Base-by-base conservation (phyloP, 192 early-diverging fungal species). In the Glomus cerebriforme region DNA sequence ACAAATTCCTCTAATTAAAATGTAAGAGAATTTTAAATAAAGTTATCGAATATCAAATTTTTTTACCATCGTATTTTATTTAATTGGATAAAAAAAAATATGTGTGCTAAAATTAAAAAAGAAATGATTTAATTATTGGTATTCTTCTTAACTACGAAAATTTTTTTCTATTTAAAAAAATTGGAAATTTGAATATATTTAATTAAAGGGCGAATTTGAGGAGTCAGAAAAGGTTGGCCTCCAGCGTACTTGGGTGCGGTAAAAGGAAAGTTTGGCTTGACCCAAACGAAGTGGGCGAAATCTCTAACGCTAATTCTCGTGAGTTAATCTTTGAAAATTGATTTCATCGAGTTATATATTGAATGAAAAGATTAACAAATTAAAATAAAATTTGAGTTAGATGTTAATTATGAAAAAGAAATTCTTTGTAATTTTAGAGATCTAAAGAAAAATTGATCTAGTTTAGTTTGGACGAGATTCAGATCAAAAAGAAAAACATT, bases 201-300 rank as follows among this genome's bases (percentile, higher is more conserved):
- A 47, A 32, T 43, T 45, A 45, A 78, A 93, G 91, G 92, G 86
- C 90, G 82, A 92, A 91, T 86, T 90, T 93, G 81, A 85, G 86
- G 78, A 90, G 88, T 82, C 97, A 99, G 91, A 99, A 99, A 91
- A 92, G 96, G 79, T 91, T 99, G 81, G 97, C 97, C 75, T 93
- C 97, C 81, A 93, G 94, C 87, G 95, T 99, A 85, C 92, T 99
- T 84, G 95, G 95, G 87, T 98, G 96, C 88, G 97, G 97, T 84
- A 73, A 99, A 92, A 90, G 97, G 85, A 99, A 99, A 92, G 90
- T 99, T 84, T 99, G 97, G 97, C 88, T 99, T 71, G 97, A 99
- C 91, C 97, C 97, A 77, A 95, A 95, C 87, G 96, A 99, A 91
- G 90, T 91, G 81, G 93, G 87, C 80, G 96, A 96, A 87, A 96